Base-by-base conservation (phyloP, 1,284 basidiomycete genomes). In the Rhodotorula sp. region DNA sequence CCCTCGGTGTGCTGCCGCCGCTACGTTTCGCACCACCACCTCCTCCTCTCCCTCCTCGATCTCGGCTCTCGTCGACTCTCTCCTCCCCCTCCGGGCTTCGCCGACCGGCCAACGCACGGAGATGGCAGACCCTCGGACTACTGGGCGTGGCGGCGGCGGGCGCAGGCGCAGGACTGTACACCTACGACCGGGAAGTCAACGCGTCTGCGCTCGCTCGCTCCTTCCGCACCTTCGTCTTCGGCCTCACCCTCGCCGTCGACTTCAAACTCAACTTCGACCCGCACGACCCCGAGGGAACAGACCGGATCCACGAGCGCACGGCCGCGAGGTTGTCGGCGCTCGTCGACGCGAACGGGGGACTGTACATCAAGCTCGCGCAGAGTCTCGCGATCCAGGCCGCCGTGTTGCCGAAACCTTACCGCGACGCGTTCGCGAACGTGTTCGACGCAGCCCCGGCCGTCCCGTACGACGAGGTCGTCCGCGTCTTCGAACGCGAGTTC, bases 391-490 rank as follows among this genome's bases (percentile, higher is more conserved):
- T 90, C 20, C 94, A 94, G 80, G 88, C 91, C 1, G 88, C 89
- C 0, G 79, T 94, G 2, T 84, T 95, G 8, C 92, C 92, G 0
- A 85, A 85, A 67, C 75, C 75, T 3, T 89, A 94, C 81, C 88
- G 92, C 75, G 84, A 85, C 72, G 90, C 90, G 66, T 93, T 95
- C 75, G 83, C 86, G 0, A 86, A 85, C 66, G 84, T 94, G 3
- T 94, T 94, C 75, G 92, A 94, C 75, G 87, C 89, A 60, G 91
- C 92, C 0, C 91, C 92, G 0, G 89, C 89, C 67, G 87, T 94
- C 0, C 86, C 89, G 2, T 91, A 88, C 77, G 81, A 85, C 1
- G 85, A 87, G 62, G 84, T 94, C 50, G 81, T 66, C n/a, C 76
- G 83, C 48, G 89, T 94, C 10, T 89, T 94, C 78, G 76, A 81